A percentile compares a stretch with the other conserved stretches of the same genome.
Conservation (phyloP, 2,329 filamentous ascomycete species). For the Xylariaceae sp. region DNA sequence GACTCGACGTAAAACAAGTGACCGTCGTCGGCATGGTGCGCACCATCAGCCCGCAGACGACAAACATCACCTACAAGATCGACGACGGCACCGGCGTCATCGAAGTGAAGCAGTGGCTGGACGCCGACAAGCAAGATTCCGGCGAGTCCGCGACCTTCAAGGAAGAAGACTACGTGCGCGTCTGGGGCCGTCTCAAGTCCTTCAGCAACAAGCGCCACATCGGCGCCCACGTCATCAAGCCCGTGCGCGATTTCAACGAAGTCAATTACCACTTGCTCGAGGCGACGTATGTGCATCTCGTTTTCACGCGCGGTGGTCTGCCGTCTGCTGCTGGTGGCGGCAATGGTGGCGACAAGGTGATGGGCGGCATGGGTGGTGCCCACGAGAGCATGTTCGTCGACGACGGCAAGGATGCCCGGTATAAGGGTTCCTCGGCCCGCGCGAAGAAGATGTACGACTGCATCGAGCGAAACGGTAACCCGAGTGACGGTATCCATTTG, state of each 20-base stretch:
- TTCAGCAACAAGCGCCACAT: constrained; percentile 83
- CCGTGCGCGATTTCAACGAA: constrained; percentile 82
- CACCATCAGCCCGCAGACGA: constrained; percentile 76
- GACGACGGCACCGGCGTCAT: constrained; percentile 92
- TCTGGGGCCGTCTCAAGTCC: constrained; percentile 77
- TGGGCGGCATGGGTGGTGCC: constrained; percentile 27
- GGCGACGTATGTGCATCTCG: constrained; percentile 80
- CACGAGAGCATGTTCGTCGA: constrained; percentile 54
- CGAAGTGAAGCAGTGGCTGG: constrained; percentile 85
- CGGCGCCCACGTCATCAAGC: constrained; percentile 72
- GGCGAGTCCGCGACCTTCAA: constrained; percentile 42
- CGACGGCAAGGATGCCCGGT: constrained; percentile 36
- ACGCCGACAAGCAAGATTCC: constrained; percentile 52
- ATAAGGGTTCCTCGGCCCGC: constrained; percentile 45
- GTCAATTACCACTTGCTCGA: constrained; percentile 89
- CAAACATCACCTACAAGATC: constrained; percentile 86
- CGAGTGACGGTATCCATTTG: constrained; percentile 78
- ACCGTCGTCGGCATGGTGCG: constrained; percentile 90
- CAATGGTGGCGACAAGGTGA: constrained; percentile 15
- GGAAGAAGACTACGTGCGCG: constrained; percentile 74
- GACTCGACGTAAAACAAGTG: constrained; percentile 64
- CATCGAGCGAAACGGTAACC: constrained; percentile 61
- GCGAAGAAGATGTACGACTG: constrained; percentile 68
- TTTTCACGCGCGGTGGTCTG: constrained; percentile 63
- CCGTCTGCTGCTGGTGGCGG: constrained; percentile 35